phyloP scores from a whole-genome alignment of 108 stramenopile species.

The Nitzschia sp. region DNA sequence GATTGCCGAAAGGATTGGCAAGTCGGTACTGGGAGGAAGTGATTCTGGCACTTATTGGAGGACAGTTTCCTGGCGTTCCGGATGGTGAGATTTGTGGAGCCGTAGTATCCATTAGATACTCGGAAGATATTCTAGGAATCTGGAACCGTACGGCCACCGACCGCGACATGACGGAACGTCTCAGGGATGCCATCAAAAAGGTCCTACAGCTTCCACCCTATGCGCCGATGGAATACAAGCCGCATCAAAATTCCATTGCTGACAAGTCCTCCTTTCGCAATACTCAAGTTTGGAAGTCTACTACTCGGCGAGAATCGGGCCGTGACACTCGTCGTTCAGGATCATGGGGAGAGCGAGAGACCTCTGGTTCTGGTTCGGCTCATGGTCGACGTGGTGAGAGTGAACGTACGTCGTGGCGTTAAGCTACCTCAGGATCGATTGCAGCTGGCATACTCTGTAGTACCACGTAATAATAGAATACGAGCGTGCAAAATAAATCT shows the following conservation, averaged over 20 bases:
- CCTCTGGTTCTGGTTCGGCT: neutral
- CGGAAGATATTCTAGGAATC: slow-evolving; percentile 93
- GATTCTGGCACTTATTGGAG: slow-evolving; percentile 91
- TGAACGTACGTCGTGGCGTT: slow-evolving; percentile 34
- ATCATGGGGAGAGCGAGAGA: slow-evolving; percentile 60
- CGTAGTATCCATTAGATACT: slow-evolving; percentile 88
- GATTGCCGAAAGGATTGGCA: slow-evolving; percentile 83
- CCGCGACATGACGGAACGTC: slow-evolving; percentile 66
- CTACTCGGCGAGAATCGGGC: slow-evolving; percentile 14
- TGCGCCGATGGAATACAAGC: slow-evolving; percentile 84
- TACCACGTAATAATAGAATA: too few relatives aligned
- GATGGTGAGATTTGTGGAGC: slow-evolving; percentile 93
- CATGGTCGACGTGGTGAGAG: slow-evolving; percentile 15
- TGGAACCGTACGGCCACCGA: slow-evolving; percentile 90
- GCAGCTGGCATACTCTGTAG: neutral
- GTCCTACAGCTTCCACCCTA: slow-evolving; percentile 79
- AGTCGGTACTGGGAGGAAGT: slow-evolving; percentile 94
- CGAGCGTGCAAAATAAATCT: too few relatives aligned
- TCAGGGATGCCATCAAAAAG: slow-evolving; percentile 85
- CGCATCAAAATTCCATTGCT: slow-evolving; percentile 63
- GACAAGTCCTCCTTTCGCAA: slow-evolving; percentile 80
- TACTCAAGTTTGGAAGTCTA: slow-evolving; percentile 70
- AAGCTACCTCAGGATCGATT: too few relatives aligned
- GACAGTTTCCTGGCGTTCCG: slow-evolving; percentile 81
- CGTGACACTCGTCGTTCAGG: slow-evolving; percentile 45